phyloP scores from a whole-genome alignment of 257 asterid genomes.

The Solanum tarijense region DNA sequence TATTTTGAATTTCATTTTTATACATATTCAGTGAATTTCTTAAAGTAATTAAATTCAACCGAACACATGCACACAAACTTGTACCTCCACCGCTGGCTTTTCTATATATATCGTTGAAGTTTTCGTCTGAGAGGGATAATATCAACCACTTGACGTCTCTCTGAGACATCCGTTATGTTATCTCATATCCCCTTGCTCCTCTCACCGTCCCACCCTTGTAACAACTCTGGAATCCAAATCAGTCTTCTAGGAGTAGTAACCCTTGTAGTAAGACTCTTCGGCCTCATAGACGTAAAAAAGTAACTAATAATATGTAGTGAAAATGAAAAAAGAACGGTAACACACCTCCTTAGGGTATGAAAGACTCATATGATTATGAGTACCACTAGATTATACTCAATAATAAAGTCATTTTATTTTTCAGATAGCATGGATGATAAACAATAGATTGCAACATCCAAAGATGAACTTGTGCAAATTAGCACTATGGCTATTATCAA shows the following conservation, averaged over 20 bases:
- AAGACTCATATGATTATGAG: background rate
- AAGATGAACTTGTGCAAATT: conserved; percentile 23
- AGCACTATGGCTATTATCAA: conserved; percentile 42
- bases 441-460: conserved; percentile 13
- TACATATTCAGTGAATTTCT: no score
- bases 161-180: background rate
- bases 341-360: background rate
- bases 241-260: background rate
- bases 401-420: background rate
- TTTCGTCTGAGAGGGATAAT: fast-evolving
- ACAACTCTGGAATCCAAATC: background rate
- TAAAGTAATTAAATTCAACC: background rate
- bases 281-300: background rate
- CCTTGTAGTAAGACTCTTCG: background rate
- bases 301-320: background rate
- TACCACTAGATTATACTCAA: background rate
- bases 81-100: background rate
- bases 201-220: background rate
- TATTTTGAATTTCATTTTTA: no score
- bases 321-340: background rate
- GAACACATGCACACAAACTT: background rate
- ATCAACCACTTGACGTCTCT: background rate
- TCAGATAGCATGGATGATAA: conserved; percentile 34
- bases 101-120: background rate
- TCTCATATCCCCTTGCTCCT: background rate